A percentile compares a stretch with the other conserved stretches of the same genome.
phyloP scores from a whole-genome alignment of 305 asterid species.

The Andrographis paniculata region DNA sequence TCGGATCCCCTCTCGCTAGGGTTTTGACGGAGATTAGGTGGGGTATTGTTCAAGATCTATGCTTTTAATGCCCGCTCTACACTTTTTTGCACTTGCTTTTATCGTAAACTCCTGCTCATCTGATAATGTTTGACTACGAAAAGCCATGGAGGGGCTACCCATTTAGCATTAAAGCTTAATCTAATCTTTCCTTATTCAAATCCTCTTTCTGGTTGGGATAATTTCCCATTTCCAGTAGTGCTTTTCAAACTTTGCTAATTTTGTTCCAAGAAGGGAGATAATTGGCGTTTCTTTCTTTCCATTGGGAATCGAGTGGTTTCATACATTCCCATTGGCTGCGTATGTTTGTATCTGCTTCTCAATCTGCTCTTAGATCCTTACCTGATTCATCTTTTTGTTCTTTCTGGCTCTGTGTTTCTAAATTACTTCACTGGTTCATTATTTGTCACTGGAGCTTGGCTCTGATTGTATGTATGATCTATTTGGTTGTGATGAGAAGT shows the following conservation, averaged over 20 bases:
- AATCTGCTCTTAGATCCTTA: not conserved
- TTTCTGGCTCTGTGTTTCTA: not conserved
- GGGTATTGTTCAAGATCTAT: constrained; percentile 77
- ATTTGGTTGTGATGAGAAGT: not conserved
- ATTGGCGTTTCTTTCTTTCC: not conserved
- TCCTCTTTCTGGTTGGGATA: too few species aligned
- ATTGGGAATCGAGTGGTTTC: not conserved
- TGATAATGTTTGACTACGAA: constrained; percentile 32
- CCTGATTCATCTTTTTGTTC: not conserved
- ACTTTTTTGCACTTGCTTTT: constrained; percentile 27
- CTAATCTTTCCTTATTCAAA: not conserved
- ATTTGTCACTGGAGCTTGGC: not conserved
- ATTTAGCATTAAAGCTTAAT: constrained; percentile 19
- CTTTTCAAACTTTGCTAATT: not conserved
- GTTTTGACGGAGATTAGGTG: constrained; percentile 44
- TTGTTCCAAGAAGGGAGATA: not conserved
- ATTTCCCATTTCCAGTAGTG: too few species aligned
- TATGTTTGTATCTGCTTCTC: too few species aligned
- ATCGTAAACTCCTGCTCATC: constrained; percentile 34
- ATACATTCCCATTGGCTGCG: too few species aligned
- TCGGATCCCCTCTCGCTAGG: constrained; percentile 49
- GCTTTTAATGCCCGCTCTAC: constrained; percentile 42
- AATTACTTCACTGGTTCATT: not conserved
- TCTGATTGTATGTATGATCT: not conserved
- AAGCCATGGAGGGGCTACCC: constrained; percentile 26